Conservation (phyloP, 1,284 basidiomycete genomes). For the Pseudozyma hubeiensis region DNA sequence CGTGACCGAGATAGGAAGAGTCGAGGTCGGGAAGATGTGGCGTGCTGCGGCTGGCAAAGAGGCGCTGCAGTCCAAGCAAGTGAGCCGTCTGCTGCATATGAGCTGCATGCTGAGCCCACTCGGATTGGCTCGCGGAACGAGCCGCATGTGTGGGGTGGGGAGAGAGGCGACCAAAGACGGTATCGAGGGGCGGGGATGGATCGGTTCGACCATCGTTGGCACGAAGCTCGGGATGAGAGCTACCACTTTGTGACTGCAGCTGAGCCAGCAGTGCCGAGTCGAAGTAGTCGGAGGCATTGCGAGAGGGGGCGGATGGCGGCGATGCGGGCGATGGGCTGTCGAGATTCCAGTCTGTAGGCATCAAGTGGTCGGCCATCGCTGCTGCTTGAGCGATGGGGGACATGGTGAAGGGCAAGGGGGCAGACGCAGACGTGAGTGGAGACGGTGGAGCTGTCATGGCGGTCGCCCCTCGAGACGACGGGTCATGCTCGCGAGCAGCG, state of each 20-base stretch:
- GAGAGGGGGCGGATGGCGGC: constrained; percentile 18
- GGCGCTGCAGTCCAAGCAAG: constrained; percentile 39
- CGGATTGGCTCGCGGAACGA: constrained; percentile 94
- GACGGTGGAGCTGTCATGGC: constrained; percentile 33
- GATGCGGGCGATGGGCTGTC: constrained; percentile 28
- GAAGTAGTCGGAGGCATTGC: constrained; percentile 44
- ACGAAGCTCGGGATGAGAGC: constrained; percentile 38
- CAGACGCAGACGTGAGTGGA: constrained; percentile 17
- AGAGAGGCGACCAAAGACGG: constrained; percentile 87
- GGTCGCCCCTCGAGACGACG: background rate
- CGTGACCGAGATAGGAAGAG: constrained; percentile 29
- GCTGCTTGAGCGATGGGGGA: constrained; percentile 29
- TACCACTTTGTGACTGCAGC: constrained; percentile 28
- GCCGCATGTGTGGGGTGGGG: constrained; percentile 93
- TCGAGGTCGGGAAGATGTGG: constrained; percentile 48
- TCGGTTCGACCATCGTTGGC: background rate
- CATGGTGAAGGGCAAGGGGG: constrained; percentile 35
- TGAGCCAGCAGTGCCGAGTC: constrained; percentile 34
- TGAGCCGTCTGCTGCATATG: constrained; percentile 48
- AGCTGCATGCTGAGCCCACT: constrained; percentile 42
- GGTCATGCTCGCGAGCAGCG: constrained; percentile 11
- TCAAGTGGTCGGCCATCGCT: constrained; percentile 18
- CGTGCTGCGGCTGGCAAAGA: constrained; percentile 45
- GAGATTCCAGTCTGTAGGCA: constrained; percentile 29
- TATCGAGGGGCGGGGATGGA: constrained; percentile 24